Base-by-base conservation (phyloP, 2,329 filamentous ascomycete species). In the Cladosporium halotolerans region DNA sequence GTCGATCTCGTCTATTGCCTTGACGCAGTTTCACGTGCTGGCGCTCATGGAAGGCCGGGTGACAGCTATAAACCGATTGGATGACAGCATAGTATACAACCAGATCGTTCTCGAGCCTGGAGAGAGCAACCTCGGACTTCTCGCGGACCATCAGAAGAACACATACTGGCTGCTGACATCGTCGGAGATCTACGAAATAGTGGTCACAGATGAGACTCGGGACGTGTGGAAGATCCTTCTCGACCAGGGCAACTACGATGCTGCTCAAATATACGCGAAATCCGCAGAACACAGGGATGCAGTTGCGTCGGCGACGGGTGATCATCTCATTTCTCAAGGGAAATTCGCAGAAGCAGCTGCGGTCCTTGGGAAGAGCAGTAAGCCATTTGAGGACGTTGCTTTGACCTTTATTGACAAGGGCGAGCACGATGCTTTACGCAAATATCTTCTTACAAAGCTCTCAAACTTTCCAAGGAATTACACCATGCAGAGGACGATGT, bases 141-240 rank as follows among this genome's bases (percentile, higher is more conserved):
- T 90, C 47, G 85, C 92, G 8, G 93, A 99, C 69, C 80, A 87
- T 56, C 92, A 93, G 69, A 96, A 96, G 75, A 95, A 92, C 65
- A 99, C 93, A 0, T 96, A 92, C 67, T 99, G 95, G 93, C 79
- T 99, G 2, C 95, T 97, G 66, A 97, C 92, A 0, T 80, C 82
- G 0, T 81, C 88, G 53, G 90, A 95, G 64, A 96, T 99, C 47
- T 96, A 90, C 62, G 93, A 99, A 72, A 86, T 99, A 55, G 88
- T 93, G 10, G 86, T 92, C 10, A 86, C 84, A 42, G 89, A 97
- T 53, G 93, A 99, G 69, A 88, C 91, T 61, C 78, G 93, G 60
- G 88, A 97, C 67, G 83, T 97, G 13, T 99, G 93, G 93, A 89
- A 89, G 66, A 89, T 97, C 49, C 88, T 97, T 82, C 79, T 96